These are phyloP conservation scores for Cyclocybe cylindracea DNA, from an alignment of 768 basidiomycete genomes.

Conservation along the genomic window DNA sequence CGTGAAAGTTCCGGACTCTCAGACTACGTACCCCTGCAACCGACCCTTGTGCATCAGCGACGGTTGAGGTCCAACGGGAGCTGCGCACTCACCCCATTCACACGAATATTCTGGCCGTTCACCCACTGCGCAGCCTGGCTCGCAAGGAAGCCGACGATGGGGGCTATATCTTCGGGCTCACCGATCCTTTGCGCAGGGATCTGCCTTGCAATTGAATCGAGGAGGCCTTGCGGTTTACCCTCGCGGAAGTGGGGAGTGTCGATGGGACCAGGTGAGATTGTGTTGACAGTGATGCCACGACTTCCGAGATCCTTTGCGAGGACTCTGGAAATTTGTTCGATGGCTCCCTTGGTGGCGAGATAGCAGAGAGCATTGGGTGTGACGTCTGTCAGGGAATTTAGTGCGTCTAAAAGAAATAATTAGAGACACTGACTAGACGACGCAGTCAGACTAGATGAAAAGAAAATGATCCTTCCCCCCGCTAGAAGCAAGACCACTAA, in stretches of 20 bases:
- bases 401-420: neutral
- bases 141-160: conserved; percentile 53
- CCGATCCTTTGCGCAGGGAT: conserved; percentile 50
- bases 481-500: conserved; percentile 23
- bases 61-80: neutral
- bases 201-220: conserved; percentile 45
- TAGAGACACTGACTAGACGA: conserved; percentile 32
- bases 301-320: conserved; percentile 60
- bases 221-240: conserved; percentile 49
- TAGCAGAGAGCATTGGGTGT: conserved; percentile 51
- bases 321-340: conserved; percentile 59
- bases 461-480: conserved; percentile 59
- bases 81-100: conserved; percentile 50
- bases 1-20: neutral
- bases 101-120: conserved; percentile 57
- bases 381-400: conserved; percentile 27
- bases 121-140: conserved; percentile 57
- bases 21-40: conserved; percentile 22
- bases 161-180: conserved; percentile 52
- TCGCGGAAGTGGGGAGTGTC: conserved; percentile 57
- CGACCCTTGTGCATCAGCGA: neutral
- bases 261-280: conserved; percentile 54
- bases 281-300: conserved; percentile 57
- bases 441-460: conserved; percentile 51
- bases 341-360: conserved; percentile 57